These are phyloP conservation scores for Trichoderma sp. DNA, from an alignment of 2,329 filamentous ascomycete genomes.

Conservation along the genomic window DNA sequence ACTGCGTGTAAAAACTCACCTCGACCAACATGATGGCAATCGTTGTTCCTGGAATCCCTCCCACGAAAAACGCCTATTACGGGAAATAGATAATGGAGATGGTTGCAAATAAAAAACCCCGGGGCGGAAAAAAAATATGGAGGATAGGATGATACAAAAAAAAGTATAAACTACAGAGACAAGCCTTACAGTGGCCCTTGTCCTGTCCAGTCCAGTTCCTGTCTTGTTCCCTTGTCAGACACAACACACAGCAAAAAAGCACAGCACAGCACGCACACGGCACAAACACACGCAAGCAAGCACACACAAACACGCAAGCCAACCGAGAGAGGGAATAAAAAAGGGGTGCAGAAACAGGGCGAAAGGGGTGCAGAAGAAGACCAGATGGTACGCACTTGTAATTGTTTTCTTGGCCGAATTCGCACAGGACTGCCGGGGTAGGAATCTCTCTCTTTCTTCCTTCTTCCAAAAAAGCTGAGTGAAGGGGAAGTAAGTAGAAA, in stretches of 20 bases:
- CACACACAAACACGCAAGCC: neutral
- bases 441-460: neutral
- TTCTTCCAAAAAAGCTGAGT: neutral
- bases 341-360: neutral
- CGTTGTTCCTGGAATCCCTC: neutral
- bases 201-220: neutral
- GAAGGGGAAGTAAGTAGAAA: neutral
- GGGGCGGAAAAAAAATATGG: neutral
- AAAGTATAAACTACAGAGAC: neutral
- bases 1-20: slow-evolving; percentile 32
- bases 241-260: neutral
- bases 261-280: neutral
- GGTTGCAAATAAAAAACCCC: slow-evolving; percentile 19
- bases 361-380: neutral
- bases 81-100: slow-evolving; percentile 7
- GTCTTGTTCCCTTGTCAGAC: neutral
- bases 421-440: neutral
- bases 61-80: neutral
- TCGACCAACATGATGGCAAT: slow-evolving; percentile 38
- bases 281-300: neutral
- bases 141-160: slow-evolving; percentile 9
- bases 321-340: neutral
- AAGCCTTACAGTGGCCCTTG: neutral
- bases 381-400: neutral
- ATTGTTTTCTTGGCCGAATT: neutral